phyloP scores from a whole-genome alignment of 2,329 filamentous ascomycete species.

The Ophiocordyceps camponoti-saundersi region DNA sequence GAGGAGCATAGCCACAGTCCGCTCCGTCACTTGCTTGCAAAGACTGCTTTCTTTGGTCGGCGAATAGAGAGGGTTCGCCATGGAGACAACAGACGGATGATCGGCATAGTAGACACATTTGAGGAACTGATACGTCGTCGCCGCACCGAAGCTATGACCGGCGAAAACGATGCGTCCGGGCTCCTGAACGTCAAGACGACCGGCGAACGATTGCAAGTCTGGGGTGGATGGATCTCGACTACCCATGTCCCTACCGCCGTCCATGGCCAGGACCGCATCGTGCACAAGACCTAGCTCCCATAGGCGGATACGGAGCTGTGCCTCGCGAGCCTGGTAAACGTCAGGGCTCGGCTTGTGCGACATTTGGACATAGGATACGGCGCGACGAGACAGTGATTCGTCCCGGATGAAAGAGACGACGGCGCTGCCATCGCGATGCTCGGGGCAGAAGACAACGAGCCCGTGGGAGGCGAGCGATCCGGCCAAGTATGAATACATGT shows the following conservation, averaged over 20 bases:
- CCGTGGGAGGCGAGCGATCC: constrained; percentile 69
- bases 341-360: constrained; percentile 48
- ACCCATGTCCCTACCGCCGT: constrained; percentile 30
- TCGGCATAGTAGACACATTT: constrained; percentile 60
- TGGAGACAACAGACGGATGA: constrained; percentile 24
- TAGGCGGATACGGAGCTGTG: constrained; percentile 55
- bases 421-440: constrained; percentile 69
- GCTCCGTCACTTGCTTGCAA: constrained; percentile 47
- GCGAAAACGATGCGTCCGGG: constrained; percentile 60
- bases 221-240: constrained; percentile 35
- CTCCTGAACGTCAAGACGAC: constrained; percentile 47
- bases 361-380: constrained; percentile 32
- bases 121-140: constrained; percentile 57
- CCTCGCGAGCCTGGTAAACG: constrained; percentile 49
- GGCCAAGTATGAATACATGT: constrained; percentile 70
- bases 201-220: constrained; percentile 40
- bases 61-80: constrained; percentile 41
- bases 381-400: constrained; percentile 17
- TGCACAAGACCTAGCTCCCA: constrained; percentile 65
- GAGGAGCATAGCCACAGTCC: constrained; percentile 49
- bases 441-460: constrained; percentile 62
- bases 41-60: constrained; percentile 40
- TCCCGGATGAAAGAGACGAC: constrained; percentile 56
- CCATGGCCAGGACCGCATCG: constrained; percentile 49
- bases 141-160: constrained; percentile 69